phyloP scores from a whole-genome alignment of 495 filamentous ascomycete species.

The Tuber melanosporum region DNA sequence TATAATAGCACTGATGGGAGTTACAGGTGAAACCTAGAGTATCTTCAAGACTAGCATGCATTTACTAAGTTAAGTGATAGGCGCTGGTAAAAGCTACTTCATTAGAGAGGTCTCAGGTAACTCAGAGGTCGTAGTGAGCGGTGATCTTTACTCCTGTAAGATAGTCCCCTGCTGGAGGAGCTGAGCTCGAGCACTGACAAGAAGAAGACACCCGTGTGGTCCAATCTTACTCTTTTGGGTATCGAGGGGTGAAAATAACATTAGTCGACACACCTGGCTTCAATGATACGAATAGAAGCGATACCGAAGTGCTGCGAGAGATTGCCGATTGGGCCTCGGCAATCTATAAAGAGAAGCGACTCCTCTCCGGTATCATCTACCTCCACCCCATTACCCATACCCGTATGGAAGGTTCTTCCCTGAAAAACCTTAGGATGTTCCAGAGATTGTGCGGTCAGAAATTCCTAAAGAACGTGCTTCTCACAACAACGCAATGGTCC shows the following conservation, averaged over 20 bases:
- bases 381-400: slow-evolving; percentile 48
- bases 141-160: slow-evolving; percentile 30
- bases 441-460: slow-evolving; percentile 45
- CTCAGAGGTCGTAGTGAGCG: slow-evolving; percentile 27
- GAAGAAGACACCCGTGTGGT: slow-evolving; percentile 29
- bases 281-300: slow-evolving; percentile 46
- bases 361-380: slow-evolving; percentile 45
- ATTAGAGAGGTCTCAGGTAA: slow-evolving; percentile 38
- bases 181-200: not conserved
- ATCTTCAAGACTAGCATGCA: not conserved
- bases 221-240: slow-evolving; percentile 10
- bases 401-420: slow-evolving; percentile 44
- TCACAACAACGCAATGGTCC: slow-evolving; percentile 49
- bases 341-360: slow-evolving; percentile 32
- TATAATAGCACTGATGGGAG: slow-evolving; percentile 46
- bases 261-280: slow-evolving; percentile 52
- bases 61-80: slow-evolving; percentile 9
- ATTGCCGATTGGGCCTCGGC: slow-evolving; percentile 41
- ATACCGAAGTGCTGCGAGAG: slow-evolving; percentile 44
- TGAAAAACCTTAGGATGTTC: slow-evolving; percentile 46
- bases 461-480: slow-evolving; percentile 43
- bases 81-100: slow-evolving; percentile 46
- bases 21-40: slow-evolving; percentile 29
- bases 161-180: not conserved
- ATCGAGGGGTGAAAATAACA: slow-evolving; percentile 30